Evolutionary conservation across 495 filamentous ascomycete genomes (phyloP), one percentile per base, ranked within the genome.

Genomic region (Talaromyces borbonicus): DNA sequence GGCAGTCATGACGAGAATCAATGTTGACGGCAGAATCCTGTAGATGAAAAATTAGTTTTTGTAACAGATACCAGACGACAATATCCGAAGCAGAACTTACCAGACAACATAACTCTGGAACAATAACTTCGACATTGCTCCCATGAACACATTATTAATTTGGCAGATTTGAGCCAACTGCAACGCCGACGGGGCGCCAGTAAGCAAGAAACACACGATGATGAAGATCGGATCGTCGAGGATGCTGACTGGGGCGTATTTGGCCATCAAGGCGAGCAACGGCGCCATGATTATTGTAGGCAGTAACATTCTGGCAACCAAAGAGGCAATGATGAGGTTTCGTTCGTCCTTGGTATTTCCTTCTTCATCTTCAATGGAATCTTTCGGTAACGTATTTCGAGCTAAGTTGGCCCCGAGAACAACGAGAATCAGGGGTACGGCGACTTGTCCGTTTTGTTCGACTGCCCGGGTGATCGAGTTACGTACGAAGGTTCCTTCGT

Each of bases 91-190:
- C n/a, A n/a, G n/a, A 26, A 73, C 80, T 65, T 74, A 89, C 85
- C 87, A 95, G 49, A 94, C 80, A 16, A 98, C 92, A 55, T 98
- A 98, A 67, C 90, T 95, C 73, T 95, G 90, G 74, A 97, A 94
- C 15, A 97, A 66, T 36, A 98, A 70, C 58, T 80, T 88, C 20
- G 86, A 84, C 88, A 98, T 97, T 26, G 89, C 85, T 20, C 80
- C 77, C 65, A 96, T 87, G 60, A 86, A 98, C 9, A 97, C 93
- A 47, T 82, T 84, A 61, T 98, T 98, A 63, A 97, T 87, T 71
- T 97, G 93, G 67, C 92, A 98, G 49, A 98, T 98, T 67, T 98
- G 92, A 5, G 93, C 89, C 53, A 98, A 68, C 60, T 98, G 92
- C 52, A 98, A 72, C 24, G 92, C 92, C 49, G 87, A 95, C 11